Conservation (phyloP, 345 rosid genomes). For the Fremontodendron californicum region DNA sequence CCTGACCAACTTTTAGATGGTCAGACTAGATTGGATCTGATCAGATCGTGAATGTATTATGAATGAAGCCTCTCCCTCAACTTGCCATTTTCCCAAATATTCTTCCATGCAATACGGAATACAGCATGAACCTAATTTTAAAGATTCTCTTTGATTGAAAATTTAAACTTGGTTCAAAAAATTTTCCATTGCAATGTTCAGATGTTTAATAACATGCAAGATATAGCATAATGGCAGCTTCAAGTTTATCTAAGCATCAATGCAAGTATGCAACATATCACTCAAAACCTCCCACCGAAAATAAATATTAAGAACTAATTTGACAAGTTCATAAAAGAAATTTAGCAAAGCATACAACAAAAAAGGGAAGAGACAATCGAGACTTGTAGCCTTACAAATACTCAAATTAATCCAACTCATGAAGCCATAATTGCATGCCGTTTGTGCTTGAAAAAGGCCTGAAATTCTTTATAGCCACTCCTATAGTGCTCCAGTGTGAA, state of each 20-base stretch:
- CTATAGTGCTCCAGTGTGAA: constrained; percentile 74
- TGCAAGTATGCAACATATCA: neutral
- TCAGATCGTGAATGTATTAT: too few relatives aligned
- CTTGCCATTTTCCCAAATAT: too few relatives aligned
- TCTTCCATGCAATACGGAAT: too few relatives aligned
- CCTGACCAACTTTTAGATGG: too few relatives aligned
- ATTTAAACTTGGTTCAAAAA: constrained; percentile 13
- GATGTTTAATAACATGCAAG: neutral
- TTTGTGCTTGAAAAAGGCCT: constrained; percentile 35
- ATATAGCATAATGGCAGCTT: neutral
- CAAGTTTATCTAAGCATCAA: neutral
- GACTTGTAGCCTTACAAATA: constrained; percentile 4
- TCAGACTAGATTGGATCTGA: too few relatives aligned
- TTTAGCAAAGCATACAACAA: neutral
- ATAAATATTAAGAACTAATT: constrained; percentile 9
- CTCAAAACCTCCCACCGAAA: constrained; percentile 10
- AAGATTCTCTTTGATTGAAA: neutral
- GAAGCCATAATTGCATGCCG: constrained; percentile 34
- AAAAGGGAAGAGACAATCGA: constrained; percentile 3
- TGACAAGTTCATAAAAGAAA: neutral
- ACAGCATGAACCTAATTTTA: neutral
- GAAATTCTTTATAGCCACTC: constrained; percentile 58
- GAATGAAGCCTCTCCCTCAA: too few relatives aligned
- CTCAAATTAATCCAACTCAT: constrained; percentile 13
- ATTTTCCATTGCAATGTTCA: constrained; percentile 18